Conservation (phyloP, 2,329 filamentous ascomycete species). For the Graphilbum fragrans region DNA sequence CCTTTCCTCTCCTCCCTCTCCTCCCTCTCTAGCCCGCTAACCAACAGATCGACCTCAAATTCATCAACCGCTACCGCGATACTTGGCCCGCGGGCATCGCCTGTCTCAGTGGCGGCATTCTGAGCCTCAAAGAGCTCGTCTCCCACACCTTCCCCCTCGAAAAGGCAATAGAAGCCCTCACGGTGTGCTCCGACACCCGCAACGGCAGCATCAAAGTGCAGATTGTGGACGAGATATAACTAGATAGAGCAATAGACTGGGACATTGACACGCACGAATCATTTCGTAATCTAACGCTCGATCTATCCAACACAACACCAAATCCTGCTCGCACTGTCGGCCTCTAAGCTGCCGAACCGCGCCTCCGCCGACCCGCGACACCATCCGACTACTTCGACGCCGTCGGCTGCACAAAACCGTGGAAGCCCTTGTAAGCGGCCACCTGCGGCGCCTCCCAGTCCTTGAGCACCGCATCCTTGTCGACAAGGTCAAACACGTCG, state of each 20-base stretch:
- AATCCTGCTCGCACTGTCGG: background rate
- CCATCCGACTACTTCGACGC: background rate
- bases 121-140: slow-evolving; percentile 40
- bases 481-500: slow-evolving; percentile 40
- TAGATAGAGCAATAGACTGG: too few species aligned
- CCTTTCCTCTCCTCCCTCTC: background rate
- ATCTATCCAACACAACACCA: too few species aligned
- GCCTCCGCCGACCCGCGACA: too few species aligned
- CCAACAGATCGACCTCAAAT: slow-evolving; percentile 48
- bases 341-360: too few species aligned
- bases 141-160: slow-evolving; percentile 20
- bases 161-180: slow-evolving; percentile 44
- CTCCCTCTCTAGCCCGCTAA: too few species aligned
- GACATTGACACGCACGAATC: too few species aligned
- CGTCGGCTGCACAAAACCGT: background rate
- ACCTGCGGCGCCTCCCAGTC: background rate
- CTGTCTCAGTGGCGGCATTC: slow-evolving; percentile 43
- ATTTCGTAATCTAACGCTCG: slow-evolving; percentile 21
- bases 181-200: slow-evolving; percentile 35
- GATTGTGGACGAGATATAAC: slow-evolving; percentile 45
- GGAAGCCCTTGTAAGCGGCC: slow-evolving; percentile 1
- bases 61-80: slow-evolving; percentile 60
- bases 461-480: slow-evolving; percentile 1
- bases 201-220: slow-evolving; percentile 49
- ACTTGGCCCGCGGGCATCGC: slow-evolving; percentile 57